These are phyloP conservation scores for Russula sp. DNA, from an alignment of 768 basidiomycete genomes.

Conservation along the genomic window DNA sequence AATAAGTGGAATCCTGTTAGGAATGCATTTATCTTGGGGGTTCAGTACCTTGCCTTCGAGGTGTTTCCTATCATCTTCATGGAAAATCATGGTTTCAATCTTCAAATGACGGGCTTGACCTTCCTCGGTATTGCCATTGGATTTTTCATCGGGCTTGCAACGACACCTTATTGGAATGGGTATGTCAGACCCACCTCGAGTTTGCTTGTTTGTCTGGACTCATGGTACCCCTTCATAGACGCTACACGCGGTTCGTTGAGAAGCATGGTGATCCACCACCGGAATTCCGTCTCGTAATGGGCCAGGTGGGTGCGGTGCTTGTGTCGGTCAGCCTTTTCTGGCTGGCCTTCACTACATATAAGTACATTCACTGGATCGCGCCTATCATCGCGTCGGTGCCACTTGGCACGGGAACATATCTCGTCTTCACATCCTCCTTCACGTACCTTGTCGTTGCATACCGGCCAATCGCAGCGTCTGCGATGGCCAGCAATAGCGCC, in stretches of 20 bases:
- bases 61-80: slow-evolving; percentile 50
- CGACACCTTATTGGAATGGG: background rate
- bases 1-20: slow-evolving; percentile 23
- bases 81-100: slow-evolving; percentile 44
- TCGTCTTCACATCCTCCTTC: slow-evolving; percentile 63
- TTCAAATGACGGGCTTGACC: slow-evolving; percentile 43
- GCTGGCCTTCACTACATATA: slow-evolving; percentile 30
- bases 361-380: slow-evolving; percentile 42
- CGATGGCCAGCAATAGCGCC: slow-evolving; percentile 59
- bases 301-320: slow-evolving; percentile 38
- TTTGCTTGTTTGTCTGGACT: background rate
- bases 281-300: slow-evolving; percentile 9
- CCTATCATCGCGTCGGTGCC: slow-evolving; percentile 42
- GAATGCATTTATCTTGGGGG: slow-evolving; percentile 37
- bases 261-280: slow-evolving; percentile 6
- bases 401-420: slow-evolving; percentile 46
- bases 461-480: slow-evolving; percentile 51
- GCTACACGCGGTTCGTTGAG: background rate
- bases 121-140: slow-evolving; percentile 51
- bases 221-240: background rate
- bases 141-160: slow-evolving; percentile 30
- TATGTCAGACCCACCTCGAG: background rate
- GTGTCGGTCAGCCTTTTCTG: slow-evolving; percentile 53
- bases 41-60: slow-evolving; percentile 48
- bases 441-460: slow-evolving; percentile 50